Percentiles rank a stretch among this genome's conserved stretches.
These are phyloP conservation scores for Galium porrigens DNA, from an alignment of 305 asterid genomes.

Conservation along the genomic window DNA sequence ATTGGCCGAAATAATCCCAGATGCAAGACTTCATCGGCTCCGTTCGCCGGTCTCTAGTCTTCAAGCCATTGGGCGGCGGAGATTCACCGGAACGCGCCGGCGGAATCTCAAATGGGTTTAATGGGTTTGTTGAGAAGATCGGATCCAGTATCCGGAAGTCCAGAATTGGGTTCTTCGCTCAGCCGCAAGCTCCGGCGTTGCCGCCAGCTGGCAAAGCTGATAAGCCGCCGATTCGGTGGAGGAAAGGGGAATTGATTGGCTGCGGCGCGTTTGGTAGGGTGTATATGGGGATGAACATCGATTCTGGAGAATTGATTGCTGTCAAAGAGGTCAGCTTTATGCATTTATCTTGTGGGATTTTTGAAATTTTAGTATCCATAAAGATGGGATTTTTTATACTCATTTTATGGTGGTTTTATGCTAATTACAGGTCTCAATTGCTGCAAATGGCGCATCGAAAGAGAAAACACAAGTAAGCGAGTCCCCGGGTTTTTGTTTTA, in stretches of 20 bases:
- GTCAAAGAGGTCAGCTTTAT: constrained; percentile 61
- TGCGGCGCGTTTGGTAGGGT: constrained; percentile 96
- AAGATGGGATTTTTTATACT: constrained; percentile 3
- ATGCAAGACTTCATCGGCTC: constrained; percentile 91
- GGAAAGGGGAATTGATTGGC: constrained; percentile 90
- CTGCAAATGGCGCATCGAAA: constrained; percentile 54
- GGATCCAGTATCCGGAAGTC: constrained; percentile 79
- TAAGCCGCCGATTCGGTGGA: constrained; percentile 54
- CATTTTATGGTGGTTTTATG: constrained; percentile 9
- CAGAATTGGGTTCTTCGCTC: constrained; percentile 59
- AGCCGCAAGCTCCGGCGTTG: constrained; percentile 54
- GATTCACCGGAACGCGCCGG: constrained; percentile 30
- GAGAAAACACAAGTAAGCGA: constrained; percentile 59
- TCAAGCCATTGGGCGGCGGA: constrained; percentile 42
- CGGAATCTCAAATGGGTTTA: constrained; percentile 30
- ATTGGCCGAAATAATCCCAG: background rate
- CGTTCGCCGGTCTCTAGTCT: constrained; percentile 77
- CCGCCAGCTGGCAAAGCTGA: constrained; percentile 37
- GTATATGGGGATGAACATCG: constrained; percentile 93
- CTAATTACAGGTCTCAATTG: constrained; percentile 61
- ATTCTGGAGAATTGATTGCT: constrained; percentile 88
- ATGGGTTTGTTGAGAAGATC: constrained; percentile 75
- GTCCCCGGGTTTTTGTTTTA: constrained; percentile 8
- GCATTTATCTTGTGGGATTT: background rate
- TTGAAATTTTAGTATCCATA: constrained; percentile 15